Base-by-base conservation (phyloP, 306 rosid genomes). In the Rubus idaeus region DNA sequence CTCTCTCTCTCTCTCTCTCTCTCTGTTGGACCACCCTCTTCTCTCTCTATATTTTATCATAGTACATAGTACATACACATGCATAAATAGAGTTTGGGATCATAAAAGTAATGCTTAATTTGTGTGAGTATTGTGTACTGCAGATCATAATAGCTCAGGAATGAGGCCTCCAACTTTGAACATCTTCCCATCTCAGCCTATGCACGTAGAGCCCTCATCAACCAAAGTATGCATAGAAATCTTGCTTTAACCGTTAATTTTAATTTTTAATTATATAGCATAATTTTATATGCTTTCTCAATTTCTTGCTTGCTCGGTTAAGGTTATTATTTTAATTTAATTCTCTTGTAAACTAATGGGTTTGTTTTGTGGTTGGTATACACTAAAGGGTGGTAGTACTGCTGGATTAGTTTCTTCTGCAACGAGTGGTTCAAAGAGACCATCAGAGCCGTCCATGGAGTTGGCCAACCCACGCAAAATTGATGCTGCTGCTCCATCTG, bases 181-280 rank as follows among this genome's bases (percentile, higher is more conserved):
- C 84, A 96, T 96, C 78, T 96, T 96, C 80, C 99, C 99, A 21
- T 96, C 99, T 30, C 91, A 88, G 82, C 99, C 99, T 75, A 96
- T 96, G 99, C 94, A 91, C 60, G 88, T 80, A 49, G 90, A 91
- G 52, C 96, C 97, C 56, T 80, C 90, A 50, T 88, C 96, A 63
- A 77, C 91, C 47, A 86, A 95, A 86, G 97, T 94, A 78, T 35
- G 58, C 10, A 5, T 67, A 10, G 5, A 41, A n/a, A n/a, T 42
- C 39, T 46, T 1, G 16, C 60, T 61, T 60, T 61, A 61, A 47
- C 78, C 70, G 78, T 61, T 75, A 40, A 62, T 5, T 62, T 37
- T 21, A 37, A 37, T 53, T 41, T 7, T 42, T n/a, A n/a, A n/a
- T n/a, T 55, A 62, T 30, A 10, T 40, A 66, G 51, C 35, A 70